Base-by-base conservation (phyloP, 352 stramenopile species). In the Globisporangium nodosum region DNA sequence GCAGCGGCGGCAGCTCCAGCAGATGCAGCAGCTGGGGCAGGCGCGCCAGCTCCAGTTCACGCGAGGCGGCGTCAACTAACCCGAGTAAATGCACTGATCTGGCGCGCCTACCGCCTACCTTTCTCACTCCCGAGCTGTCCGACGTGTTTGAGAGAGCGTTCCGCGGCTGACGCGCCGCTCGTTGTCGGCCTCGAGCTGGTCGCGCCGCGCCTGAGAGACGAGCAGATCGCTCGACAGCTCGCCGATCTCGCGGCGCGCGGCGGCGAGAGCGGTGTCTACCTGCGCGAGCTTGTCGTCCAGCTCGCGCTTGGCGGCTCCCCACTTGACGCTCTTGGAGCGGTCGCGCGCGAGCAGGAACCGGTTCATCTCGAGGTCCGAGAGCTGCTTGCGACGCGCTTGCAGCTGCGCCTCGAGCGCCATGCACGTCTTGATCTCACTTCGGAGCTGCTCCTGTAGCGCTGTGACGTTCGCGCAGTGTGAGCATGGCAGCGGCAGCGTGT, bases 291-390 rank as follows among this genome's bases (percentile, higher is more conserved):
- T 66, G 6, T 78, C 69, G 9, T 88, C 74, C 31, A 65, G 66
- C 47, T 76, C 64, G 27, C 73, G 70, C 45, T 84, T 85, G 12
- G 73, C 70, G 1, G 70, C 65, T 8, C 82, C 82, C 82, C 80
- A 92, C 46, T 88, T 81, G 16, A 75, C 43, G 6, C 61, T 50
- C 47, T 81, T 87, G 7, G 60, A 53, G 13, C 71, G 64, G 27
- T 83, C 65, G 7, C 80, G 76, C 3, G 64, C 64, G 52, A 88
- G 73, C 50, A 86, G 30, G 40, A 75, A 79, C 16, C 59, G 64
- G 45, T 77, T 57, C 5, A 63, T 76, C 49, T 92, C 74, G 6
- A 77, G 53, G 9, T 82, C 71, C 0, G 72, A 68, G n/a, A 86
- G 42, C 5, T 63, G 47, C 60, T 88, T 77, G 15, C 62, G 70